phyloP scores from a whole-genome alignment of 1,139 yeast genomes.

The Geotrichum fermentans region DNA sequence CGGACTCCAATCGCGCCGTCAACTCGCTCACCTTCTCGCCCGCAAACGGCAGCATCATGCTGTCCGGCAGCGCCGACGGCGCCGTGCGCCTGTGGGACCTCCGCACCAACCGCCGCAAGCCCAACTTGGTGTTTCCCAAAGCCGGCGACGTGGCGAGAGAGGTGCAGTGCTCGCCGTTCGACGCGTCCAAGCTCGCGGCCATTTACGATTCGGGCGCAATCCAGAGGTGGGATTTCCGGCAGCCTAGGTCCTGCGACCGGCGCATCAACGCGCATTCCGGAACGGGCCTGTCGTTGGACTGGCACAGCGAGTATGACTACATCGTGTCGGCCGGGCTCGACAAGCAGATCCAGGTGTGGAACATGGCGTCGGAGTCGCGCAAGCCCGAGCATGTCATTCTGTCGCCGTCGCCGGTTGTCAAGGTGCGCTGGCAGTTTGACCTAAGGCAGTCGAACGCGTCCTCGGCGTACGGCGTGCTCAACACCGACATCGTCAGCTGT shows the following conservation, averaged over 20 bases:
- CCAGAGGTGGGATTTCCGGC: conserved; percentile 77
- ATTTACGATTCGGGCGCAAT: conserved; percentile 89
- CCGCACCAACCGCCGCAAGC: conserved; percentile 48
- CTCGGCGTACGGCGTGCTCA: conserved; percentile 22
- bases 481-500: conserved; percentile 65
- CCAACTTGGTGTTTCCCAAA: conserved; percentile 47
- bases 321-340: conserved; percentile 93
- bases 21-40: conserved; percentile 71
- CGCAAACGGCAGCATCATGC: conserved; percentile 53
- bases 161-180: conserved; percentile 40
- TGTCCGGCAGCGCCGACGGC: conserved; percentile 93
- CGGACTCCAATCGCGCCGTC: conserved; percentile 76
- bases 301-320: conserved; percentile 81
- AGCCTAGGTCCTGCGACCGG: conserved; percentile 46
- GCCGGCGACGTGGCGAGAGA: conserved; percentile 42
- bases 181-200: conserved; percentile 52
- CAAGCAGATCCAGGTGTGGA: conserved; percentile 77
- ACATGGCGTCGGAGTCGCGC: conserved; percentile 44
- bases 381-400: conserved; percentile 67
- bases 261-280: conserved; percentile 88
- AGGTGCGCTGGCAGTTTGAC: conserved; percentile 60
- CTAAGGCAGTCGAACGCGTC: conserved; percentile 19
- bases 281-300: conserved; percentile 80
- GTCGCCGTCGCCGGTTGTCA: conserved; percentile 70
- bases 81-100: conserved; percentile 84